These are phyloP conservation scores for Eutrema salsugineum DNA, from an alignment of 441 rosid genomes.

Conservation along the genomic window DNA sequence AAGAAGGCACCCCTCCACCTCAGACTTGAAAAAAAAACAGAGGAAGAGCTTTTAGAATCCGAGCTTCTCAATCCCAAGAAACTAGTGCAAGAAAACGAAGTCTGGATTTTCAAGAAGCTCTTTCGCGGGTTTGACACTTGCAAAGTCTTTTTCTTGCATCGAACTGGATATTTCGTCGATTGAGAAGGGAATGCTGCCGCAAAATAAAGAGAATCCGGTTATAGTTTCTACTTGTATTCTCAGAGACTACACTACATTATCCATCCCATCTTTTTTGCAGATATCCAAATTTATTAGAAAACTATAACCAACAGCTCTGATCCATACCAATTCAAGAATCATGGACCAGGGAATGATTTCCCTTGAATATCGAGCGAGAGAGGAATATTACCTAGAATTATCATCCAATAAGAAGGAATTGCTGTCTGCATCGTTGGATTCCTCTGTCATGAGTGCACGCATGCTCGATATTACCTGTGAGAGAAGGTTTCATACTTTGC, in stretches of 20 bases:
- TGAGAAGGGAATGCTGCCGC: slow-evolving; percentile 96
- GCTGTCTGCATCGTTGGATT: slow-evolving; percentile 71
- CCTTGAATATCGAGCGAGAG: neutral
- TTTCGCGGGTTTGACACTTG: slow-evolving; percentile 73
- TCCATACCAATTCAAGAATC: neutral
- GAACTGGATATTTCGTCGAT: slow-evolving; percentile 82
- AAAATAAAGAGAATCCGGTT: neutral
- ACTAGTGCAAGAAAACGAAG: slow-evolving; percentile 80
- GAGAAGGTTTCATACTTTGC: neutral
- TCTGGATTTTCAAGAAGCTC: slow-evolving; percentile 78
- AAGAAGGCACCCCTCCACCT: slow-evolving; percentile 11
- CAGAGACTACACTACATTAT: too few species aligned
- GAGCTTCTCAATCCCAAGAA: slow-evolving; percentile 10
- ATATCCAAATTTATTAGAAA: neutral
- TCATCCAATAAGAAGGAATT: slow-evolving; percentile 86
- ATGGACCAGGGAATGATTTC: neutral
- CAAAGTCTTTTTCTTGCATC: slow-evolving; percentile 81
- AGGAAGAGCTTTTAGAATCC: slow-evolving; percentile 21
- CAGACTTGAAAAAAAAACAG: slow-evolving; percentile 20
- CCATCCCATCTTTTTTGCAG: too few species aligned
- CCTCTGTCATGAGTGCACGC: slow-evolving; percentile 87
- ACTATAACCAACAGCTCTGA: neutral
- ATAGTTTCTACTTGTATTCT: too few species aligned
- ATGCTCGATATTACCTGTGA: slow-evolving; percentile 81
- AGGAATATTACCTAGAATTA: slow-evolving; percentile 65